Evolutionary conservation across 2,329 filamentous ascomycete species (phyloP).

Genomic region (Fusarium citri): DNA sequence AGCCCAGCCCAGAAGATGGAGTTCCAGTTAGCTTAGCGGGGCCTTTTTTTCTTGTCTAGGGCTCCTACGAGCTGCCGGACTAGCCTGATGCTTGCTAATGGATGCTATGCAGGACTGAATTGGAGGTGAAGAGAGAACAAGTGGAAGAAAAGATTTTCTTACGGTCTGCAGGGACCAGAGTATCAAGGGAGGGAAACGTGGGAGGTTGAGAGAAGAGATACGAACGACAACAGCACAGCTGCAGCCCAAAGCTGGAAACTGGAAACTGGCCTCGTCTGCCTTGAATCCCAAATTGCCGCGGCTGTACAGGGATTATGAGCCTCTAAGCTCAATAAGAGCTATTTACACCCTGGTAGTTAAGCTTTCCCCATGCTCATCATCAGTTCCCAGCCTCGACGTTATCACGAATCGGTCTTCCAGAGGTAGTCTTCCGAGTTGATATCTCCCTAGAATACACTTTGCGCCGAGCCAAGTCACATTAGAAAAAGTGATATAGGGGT

Average conservation of each 20-base stretch:
- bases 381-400: constrained; percentile 34
- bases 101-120: constrained; percentile 53
- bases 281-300: constrained; percentile 17
- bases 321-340: constrained; percentile 23
- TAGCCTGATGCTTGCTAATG: constrained; percentile 56
- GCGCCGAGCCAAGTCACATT: constrained; percentile 27
- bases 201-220: constrained; percentile 30
- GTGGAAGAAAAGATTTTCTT: constrained; percentile 21
- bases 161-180: constrained; percentile 21
- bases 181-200: background rate
- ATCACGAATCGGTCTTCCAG: constrained; percentile 1
- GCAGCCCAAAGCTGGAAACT: constrained; percentile 12
- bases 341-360: constrained; percentile 17
- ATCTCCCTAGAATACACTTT: constrained; percentile 23
- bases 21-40: constrained; percentile 29
- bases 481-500: constrained; percentile 12
- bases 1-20: constrained; percentile 6
- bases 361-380: constrained; percentile 17
- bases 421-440: constrained; percentile 15
- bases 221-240: constrained; percentile 13
- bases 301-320: constrained; percentile 32
- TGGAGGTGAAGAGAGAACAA: constrained; percentile 14
- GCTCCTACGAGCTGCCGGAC: constrained; percentile 42
- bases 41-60: constrained; percentile 36
- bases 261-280: constrained; percentile 23